phyloP scores from a whole-genome alignment of 2,329 filamentous ascomycete genomes.

The Fulvia fulva region DNA sequence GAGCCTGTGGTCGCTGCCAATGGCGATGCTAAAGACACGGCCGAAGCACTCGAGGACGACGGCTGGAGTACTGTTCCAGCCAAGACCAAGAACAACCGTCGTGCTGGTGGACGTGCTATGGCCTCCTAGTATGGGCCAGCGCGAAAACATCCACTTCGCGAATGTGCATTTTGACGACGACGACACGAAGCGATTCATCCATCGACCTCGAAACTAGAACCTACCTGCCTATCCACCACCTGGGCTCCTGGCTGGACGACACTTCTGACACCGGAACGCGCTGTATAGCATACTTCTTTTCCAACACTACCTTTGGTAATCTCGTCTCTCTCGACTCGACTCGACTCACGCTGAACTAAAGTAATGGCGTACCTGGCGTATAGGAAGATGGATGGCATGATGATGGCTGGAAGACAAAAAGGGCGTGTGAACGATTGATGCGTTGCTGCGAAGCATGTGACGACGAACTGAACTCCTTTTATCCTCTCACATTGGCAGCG shows the following conservation, averaged over 20 bases:
- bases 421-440: neutral
- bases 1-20: slow-evolving; percentile 44
- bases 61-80: slow-evolving; percentile 52
- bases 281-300: neutral
- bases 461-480: neutral
- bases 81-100: slow-evolving; percentile 43
- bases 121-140: slow-evolving; percentile 38
- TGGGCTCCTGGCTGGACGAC: neutral
- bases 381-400: neutral
- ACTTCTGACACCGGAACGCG: neutral
- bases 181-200: neutral
- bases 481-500: neutral
- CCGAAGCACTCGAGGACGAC: slow-evolving; percentile 48
- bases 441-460: slow-evolving; percentile 1
- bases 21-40: slow-evolving; percentile 37
- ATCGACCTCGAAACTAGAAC: neutral
- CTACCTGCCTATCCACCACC: neutral
- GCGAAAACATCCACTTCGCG: neutral
- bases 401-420: neutral
- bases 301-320: neutral
- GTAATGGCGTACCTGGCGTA: slow-evolving; percentile 1
- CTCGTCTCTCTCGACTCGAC: neutral
- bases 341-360: neutral
- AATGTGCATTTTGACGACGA: neutral
- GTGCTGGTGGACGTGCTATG: slow-evolving; percentile 43